Evolutionary conservation across 2,329 filamentous ascomycete genomes (phyloP).

Genomic region (Parasarocladium wereldwijsianum): DNA sequence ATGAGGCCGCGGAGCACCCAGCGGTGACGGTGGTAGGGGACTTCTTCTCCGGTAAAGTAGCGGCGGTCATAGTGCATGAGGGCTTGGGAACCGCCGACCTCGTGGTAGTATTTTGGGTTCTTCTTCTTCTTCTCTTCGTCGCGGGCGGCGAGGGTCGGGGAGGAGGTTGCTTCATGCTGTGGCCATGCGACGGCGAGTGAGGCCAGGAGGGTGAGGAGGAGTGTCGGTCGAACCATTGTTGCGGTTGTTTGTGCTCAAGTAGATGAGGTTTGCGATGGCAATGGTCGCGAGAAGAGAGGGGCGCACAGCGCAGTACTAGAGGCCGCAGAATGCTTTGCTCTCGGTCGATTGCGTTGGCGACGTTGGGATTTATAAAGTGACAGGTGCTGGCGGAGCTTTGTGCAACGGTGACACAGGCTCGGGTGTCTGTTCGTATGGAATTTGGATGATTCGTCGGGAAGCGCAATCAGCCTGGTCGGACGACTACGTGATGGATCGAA

Average conservation of each 20-base stretch:
- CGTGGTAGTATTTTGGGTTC: slow-evolving; percentile 46
- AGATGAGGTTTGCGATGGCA: not conserved
- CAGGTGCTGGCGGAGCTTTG: not conserved
- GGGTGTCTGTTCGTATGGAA: not conserved
- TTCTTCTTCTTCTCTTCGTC: slow-evolving; percentile 6
- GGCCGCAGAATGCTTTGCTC: too few species aligned
- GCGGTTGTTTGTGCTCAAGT: not conserved
- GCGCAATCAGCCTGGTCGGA: too few species aligned
- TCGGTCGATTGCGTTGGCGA: not conserved
- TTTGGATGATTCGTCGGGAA: not conserved
- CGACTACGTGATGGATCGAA: not conserved
- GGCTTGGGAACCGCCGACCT: slow-evolving; percentile 43
- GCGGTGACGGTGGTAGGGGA: slow-evolving; percentile 53
- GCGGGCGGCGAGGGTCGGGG: slow-evolving; percentile 1
- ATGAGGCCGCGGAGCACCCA: slow-evolving; percentile 54
- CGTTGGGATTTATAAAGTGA: not conserved
- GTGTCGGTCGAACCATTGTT: slow-evolving; percentile 2
- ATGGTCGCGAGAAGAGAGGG: not conserved
- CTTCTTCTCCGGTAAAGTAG: slow-evolving; percentile 43
- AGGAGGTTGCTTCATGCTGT: too few species aligned
- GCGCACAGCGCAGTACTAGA: slow-evolving; percentile 1
- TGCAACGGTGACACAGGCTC: not conserved
- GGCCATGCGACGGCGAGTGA: slow-evolving; percentile 10
- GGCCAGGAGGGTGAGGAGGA: slow-evolving; percentile 9
- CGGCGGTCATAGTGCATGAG: slow-evolving; percentile 62